Evolutionary conservation across 1,284 basidiomycete genomes (phyloP).

Genomic region (Athelia psychrophila): DNA sequence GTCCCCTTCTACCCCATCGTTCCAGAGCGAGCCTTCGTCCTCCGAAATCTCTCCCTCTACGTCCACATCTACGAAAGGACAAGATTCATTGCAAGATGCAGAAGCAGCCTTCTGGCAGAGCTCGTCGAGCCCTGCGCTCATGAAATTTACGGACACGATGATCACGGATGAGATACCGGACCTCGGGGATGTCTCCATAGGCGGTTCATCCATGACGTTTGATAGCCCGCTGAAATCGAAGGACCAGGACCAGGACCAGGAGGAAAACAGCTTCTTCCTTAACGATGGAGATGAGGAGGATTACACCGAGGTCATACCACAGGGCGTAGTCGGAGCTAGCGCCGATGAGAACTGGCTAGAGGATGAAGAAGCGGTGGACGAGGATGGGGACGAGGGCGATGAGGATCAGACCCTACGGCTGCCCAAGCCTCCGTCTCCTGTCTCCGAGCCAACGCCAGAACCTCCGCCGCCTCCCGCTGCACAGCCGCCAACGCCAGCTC

Average conservation of each 20-base stretch:
- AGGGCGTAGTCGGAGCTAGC: neutral
- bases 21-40: slow-evolving; percentile 2
- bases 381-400: slow-evolving; percentile 19
- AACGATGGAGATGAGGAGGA: neutral
- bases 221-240: slow-evolving; percentile 35
- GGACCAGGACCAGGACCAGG: neutral
- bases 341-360: neutral
- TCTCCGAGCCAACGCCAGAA: slow-evolving; percentile 7
- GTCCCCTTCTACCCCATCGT: neutral
- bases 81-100: slow-evolving; percentile 21
- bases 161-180: slow-evolving; percentile 62
- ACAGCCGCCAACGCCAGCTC: slow-evolving; percentile 10
- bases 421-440: slow-evolving; percentile 12
- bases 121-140: slow-evolving; percentile 47
- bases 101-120: slow-evolving; percentile 61
- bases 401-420: slow-evolving; percentile 30
- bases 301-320: neutral
- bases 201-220: slow-evolving; percentile 40
- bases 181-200: slow-evolving; percentile 38
- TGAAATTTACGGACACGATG: slow-evolving; percentile 60
- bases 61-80: slow-evolving; percentile 12
- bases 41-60: neutral
- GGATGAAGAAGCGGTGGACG: slow-evolving; percentile 1
- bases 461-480: slow-evolving; percentile 3
- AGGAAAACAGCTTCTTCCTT: neutral